Base-by-base conservation (phyloP, 441 rosid species). In the Populus hybrid region DNA sequence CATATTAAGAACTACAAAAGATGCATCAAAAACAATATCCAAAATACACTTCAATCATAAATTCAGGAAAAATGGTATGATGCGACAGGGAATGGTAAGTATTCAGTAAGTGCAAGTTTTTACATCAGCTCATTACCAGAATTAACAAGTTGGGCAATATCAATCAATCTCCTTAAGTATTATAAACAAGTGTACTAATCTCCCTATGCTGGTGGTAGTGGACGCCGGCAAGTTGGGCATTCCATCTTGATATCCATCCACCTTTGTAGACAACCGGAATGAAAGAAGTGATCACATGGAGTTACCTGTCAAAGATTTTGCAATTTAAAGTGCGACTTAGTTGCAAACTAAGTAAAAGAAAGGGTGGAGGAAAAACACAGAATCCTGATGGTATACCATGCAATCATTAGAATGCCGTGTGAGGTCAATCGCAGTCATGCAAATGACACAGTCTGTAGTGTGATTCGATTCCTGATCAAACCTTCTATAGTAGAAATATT, bases 181-280 rank as follows among this genome's bases (percentile, higher is more conserved):
- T 77, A 80, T 75, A 64, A 74, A 86, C 85, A 77, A 38, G 81
- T 65, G 65, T 78, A 76, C 71, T 19, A 0, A 40, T 78, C 64
- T 61, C 80, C 78, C 88, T 87, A 92, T 69, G 95, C 97, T 71
- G 99, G 92, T 32, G 99, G 99, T 65, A 96, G 84, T 5, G 92
- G 79, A 59, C 98, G 94, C 80, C 99, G 92, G 84, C 99, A 96
- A 70, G 99, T 96, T 67, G 98, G 99, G 76, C 99, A 92, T 84
- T 96, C 99, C 99, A 96, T 96, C 88, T 96, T 96, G 85, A 96
- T 88, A 82, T 96, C 99, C 99, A 96, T 94, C 98, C 98, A 92
- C 84, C 96, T 89, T 86, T 91, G 98, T 79, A 96, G 87, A 83
- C 99, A 96, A 75, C 93, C 98, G 5, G 92, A 86, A 82, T 96